Percentiles rank a stretch among this genome's conserved stretches.
These are phyloP conservation scores for Mycosphaerella sp. DNA, from an alignment of 2,329 filamentous ascomycete species.

Conservation along the genomic window DNA sequence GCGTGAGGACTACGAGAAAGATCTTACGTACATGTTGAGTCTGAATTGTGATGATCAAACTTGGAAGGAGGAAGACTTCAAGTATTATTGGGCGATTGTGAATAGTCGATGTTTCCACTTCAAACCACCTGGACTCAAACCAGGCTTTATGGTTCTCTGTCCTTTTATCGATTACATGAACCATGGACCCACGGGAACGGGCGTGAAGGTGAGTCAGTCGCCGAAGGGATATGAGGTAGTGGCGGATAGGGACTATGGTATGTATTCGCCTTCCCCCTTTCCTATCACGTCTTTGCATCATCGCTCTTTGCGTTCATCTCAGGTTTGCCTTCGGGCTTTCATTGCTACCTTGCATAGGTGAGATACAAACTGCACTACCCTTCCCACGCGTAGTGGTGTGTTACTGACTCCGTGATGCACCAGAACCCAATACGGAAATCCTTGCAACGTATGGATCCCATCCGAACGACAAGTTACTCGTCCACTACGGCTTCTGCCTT, in stretches of 20 bases:
- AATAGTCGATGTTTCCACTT: conserved; percentile 57
- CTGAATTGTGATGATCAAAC: too few relatives aligned
- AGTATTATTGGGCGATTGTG: conserved; percentile 55
- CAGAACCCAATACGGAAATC: conserved; percentile 45
- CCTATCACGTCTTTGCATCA: background rate
- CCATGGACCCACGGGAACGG: conserved; percentile 38
- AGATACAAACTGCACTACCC: background rate
- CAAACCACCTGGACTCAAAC: conserved; percentile 40
- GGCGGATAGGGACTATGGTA: conserved; percentile 47
- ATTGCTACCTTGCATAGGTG: background rate
- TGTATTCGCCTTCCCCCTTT: background rate
- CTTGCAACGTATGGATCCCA: conserved; percentile 64
- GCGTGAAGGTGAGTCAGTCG: conserved; percentile 50
- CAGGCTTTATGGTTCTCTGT: conserved; percentile 61
- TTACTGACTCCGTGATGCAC: background rate
- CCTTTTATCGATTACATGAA: conserved; percentile 70
- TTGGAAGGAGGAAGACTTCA: conserved; percentile 39
- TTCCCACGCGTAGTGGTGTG: too few relatives aligned
- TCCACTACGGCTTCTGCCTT: conserved; percentile 55
- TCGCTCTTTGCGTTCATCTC: background rate
- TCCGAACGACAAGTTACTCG: conserved; percentile 64
- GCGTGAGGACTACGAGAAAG: conserved; percentile 26
- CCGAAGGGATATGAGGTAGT: conserved; percentile 50
- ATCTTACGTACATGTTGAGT: conserved; percentile 10
- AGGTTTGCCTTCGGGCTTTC: too few relatives aligned